Conservation (phyloP, 1,284 basidiomycete species). For the Leccinum subspadiceum region DNA sequence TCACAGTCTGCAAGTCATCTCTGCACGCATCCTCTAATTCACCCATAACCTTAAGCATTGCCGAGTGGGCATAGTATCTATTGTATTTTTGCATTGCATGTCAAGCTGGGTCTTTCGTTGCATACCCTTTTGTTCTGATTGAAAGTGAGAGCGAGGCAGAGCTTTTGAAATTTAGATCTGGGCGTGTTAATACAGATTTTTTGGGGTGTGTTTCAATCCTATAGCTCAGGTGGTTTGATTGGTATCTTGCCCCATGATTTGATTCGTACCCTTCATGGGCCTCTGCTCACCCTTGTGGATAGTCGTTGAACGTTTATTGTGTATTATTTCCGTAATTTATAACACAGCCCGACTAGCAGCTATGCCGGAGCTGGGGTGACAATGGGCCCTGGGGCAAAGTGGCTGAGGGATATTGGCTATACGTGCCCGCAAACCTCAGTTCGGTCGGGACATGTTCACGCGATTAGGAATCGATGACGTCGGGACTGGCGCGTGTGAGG, state of each 20-base stretch:
- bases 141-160: not conserved
- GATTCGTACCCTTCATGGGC: not conserved
- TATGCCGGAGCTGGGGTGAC: constrained; percentile 12
- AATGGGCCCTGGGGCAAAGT: constrained; percentile 9
- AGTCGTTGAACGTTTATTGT: not conserved
- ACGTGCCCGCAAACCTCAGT: constrained; percentile 20
- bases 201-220: not conserved
- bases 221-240: not conserved
- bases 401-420: constrained; percentile 25
- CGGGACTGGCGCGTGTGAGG: not conserved
- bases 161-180: not conserved
- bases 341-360: not conserved
- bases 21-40: not conserved
- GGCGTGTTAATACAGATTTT: too few species aligned
- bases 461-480: constrained; percentile 1
- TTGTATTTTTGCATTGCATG: constrained; percentile 7
- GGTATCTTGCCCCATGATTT: not conserved
- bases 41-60: constrained; percentile 10
- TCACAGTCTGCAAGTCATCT: not conserved
- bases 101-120: not conserved
- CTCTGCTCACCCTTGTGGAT: not conserved
- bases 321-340: not conserved
- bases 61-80: constrained; percentile 15
- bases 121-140: not conserved
- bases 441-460: not conserved